Evolutionary conservation across 768 basidiomycete species (phyloP).

Genomic region (Pisolithus marmoratus): DNA sequence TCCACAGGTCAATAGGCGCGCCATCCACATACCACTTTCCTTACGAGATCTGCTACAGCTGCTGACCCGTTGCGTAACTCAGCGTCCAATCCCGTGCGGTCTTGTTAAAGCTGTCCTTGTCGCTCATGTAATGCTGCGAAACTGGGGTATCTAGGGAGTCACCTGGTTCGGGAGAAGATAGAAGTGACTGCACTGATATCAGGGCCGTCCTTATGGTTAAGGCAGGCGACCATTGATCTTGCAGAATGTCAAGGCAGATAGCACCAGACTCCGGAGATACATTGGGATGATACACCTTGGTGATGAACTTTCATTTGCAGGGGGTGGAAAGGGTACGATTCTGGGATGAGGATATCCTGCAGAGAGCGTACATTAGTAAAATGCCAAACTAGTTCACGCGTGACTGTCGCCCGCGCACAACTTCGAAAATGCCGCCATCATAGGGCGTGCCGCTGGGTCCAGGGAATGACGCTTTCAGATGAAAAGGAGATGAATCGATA

Average conservation of each 20-base stretch:
- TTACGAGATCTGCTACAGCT: slow-evolving; percentile 75
- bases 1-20: background rate
- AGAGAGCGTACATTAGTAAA: background rate
- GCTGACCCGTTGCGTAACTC: slow-evolving; percentile 82
- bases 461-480: slow-evolving; percentile 85
- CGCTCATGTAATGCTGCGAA: slow-evolving; percentile 92
- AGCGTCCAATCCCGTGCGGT: slow-evolving; percentile 94
- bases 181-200: slow-evolving; percentile 87
- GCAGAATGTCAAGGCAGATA: slow-evolving; percentile 83
- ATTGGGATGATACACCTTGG: slow-evolving; percentile 95
- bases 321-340: slow-evolving; percentile 86
- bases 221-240: slow-evolving; percentile 91
- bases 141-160: slow-evolving; percentile 98
- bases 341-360: slow-evolving; percentile 89
- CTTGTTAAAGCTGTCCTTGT: slow-evolving; percentile 79
- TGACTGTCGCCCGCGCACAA: slow-evolving; percentile 51
- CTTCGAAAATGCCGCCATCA: slow-evolving; percentile 84
- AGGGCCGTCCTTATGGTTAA: slow-evolving; percentile 93
- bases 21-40: slow-evolving; percentile 69
- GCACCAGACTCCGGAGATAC: slow-evolving; percentile 93
- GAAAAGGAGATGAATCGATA: slow-evolving; percentile 85
- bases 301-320: slow-evolving; percentile 98
- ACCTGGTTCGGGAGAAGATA: slow-evolving; percentile 93
- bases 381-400: background rate
- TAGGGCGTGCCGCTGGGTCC: slow-evolving; percentile 94